These are phyloP conservation scores for Paramarasmius palmivorus DNA, from an alignment of 1,284 basidiomycete species.

Conservation along the genomic window DNA sequence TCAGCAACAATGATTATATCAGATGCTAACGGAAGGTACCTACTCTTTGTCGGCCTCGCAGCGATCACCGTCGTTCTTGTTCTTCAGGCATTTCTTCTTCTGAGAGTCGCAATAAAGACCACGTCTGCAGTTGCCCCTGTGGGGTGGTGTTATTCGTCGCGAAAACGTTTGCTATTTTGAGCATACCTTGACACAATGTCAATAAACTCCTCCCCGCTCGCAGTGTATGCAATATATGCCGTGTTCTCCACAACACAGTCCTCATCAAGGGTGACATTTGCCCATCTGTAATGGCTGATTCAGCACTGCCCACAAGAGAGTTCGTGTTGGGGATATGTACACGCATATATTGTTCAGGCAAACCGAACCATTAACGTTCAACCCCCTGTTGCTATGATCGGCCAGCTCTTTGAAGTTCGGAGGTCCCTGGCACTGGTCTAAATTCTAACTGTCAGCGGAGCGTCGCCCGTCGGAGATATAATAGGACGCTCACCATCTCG, in stretches of 20 bases:
- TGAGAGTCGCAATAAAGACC: conserved; percentile 77
- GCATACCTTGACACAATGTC: conserved; percentile 78
- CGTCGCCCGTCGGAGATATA: background rate
- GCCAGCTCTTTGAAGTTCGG: conserved; percentile 63
- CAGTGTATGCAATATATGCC: conserved; percentile 69
- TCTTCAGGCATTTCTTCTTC: conserved; percentile 56
- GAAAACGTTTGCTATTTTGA: background rate
- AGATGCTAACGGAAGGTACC: no score
- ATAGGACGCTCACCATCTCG: conserved; percentile 67
- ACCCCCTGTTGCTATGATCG: conserved; percentile 55
- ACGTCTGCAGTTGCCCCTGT: conserved; percentile 64
- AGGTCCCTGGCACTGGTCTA: conserved; percentile 77
- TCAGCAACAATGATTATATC: no score
- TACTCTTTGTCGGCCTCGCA: conserved; percentile 85
- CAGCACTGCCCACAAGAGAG: conserved; percentile 1
- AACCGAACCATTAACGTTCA: conserved; percentile 80
- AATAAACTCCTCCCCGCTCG: conserved; percentile 56
- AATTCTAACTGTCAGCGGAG: background rate
- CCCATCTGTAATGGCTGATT: conserved; percentile 51
- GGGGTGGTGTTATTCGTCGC: background rate
- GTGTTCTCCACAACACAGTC: conserved; percentile 79
- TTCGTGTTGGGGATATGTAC: conserved; percentile 45
- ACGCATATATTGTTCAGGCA: conserved; percentile 82
- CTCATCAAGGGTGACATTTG: conserved; percentile 67
- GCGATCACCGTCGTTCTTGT: conserved; percentile 52